Evolutionary conservation across 208 protist genomes (phyloP), one percentile per base, ranked within the genome.

Genomic region (Leptomonas seymouri): DNA sequence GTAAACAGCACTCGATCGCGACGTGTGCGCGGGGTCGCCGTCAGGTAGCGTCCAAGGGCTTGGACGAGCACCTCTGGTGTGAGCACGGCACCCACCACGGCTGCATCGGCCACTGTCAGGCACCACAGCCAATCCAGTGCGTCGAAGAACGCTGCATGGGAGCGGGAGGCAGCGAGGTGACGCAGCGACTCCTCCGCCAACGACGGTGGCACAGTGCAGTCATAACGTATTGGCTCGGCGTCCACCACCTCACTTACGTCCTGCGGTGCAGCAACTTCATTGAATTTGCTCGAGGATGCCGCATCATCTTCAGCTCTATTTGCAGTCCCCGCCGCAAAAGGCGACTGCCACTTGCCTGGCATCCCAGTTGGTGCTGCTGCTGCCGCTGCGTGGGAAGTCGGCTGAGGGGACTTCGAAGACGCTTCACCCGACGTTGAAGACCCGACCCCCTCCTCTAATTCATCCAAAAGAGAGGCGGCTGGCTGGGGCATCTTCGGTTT

Each of bases 1-100:
- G 78, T 84, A 65, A 95, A 92, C 4, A 95, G 70, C 12, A 89
- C 55, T 5, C 87, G 78, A 55, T 95, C 90, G 48, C 87, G 83
- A 1, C 85, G 83, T 3, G 80, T 92, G 36, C 57, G 61, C 27
- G 90, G 90, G 39, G 81, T 67, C 0, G 73, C 71, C 23, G 31
- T 53, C 6, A 95, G 67, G 61, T 91, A 95, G 4, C 86, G 86
- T 25, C 68, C 56, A 18, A 95, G 73, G 18, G 78, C 53, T 12
- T 67, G 49, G 25, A 76, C 53, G 54, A 91, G 79, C 4, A 65
- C 27, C 21, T 57, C 50, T 27, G 59, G 64, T 14, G 70, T 80
- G 31, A 93, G 79, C 12, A 58, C 57, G 12, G 60, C 73, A 20
- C 76, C 71, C 18, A 91, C 51, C 15, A 57, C 70, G 5, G 27